Base-by-base conservation (phyloP, 305 asterid species). In the Fraxinus nigra region DNA sequence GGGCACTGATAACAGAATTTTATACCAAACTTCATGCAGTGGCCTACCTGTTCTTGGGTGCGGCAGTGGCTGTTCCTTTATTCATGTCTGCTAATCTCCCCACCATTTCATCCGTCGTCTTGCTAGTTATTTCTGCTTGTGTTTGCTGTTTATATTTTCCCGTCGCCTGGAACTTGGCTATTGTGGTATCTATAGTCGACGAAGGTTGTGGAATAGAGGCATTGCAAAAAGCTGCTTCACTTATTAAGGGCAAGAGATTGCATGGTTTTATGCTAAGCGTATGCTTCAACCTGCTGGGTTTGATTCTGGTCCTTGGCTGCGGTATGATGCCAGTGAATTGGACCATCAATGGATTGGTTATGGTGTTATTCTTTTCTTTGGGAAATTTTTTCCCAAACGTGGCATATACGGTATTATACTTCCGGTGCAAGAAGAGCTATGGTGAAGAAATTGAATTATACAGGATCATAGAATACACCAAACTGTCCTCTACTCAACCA, bases 141-240 rank as follows among this genome's bases (percentile, higher is more conserved):
- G 0, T 76, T 16, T 6, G 84, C 67, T 86, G 75, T 54, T 61
- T 72, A 7, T 86, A 84, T 81, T 69, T 92, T 30, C 16, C 26
- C 3, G 85, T 86, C 9, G 30, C 85, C 32, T 92, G 92, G 93
- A 18, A 6, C 7, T 20, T 92, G 77, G 83, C 91, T 7, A 22
- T 92, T 9, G 88, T 89, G 8, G 87, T 91, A 72, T 86, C 95
- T 0, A 87, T 90, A 37, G 28, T 88, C 0, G 97, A 92, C 83
- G 90, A 91, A 40, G 35, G 87, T 16, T 84, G 33, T 16, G 97
- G 94, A 16, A 3, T 89, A 3, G 83, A 86, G 73, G 90, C 94
- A 2, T 59, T 92, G 4, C 86, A 76, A 8, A 85, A 78, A 83
- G 91, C 91, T 16, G 86, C 85, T 1, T 38, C 9, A 28, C 85